Conservation (phyloP, 768 basidiomycete species). For the Mycena galericulata region DNA sequence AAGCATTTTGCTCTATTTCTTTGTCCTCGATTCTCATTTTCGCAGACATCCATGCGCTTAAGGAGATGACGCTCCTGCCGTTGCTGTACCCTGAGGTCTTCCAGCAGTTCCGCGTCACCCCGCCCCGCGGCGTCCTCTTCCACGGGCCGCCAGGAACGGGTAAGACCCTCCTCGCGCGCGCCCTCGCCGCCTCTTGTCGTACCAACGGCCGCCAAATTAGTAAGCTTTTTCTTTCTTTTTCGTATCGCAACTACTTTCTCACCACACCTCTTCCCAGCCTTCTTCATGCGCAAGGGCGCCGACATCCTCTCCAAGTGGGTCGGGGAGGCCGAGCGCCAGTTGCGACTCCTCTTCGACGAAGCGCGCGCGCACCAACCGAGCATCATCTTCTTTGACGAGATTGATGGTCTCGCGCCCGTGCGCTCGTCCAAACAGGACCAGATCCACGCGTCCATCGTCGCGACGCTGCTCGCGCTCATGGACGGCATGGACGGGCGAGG, state of each 20-base stretch:
- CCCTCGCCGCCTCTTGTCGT: constrained; percentile 92
- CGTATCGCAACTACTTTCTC: neutral
- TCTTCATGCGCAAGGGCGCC: constrained; percentile 99
- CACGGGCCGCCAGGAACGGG: constrained; percentile 99
- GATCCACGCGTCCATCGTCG: constrained; percentile 98
- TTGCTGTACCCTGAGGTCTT: constrained; percentile 97
- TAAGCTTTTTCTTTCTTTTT: constrained; percentile 51
- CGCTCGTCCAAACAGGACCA: constrained; percentile 99
- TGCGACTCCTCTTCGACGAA: constrained; percentile 95
- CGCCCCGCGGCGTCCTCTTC: constrained; percentile 96
- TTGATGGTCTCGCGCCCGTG: constrained; percentile 97
- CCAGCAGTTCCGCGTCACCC: constrained; percentile 92
- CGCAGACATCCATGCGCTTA: constrained; percentile 94
- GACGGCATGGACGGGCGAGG: constrained; percentile 99
- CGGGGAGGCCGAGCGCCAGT: constrained; percentile 96
- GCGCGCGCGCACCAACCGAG: constrained; percentile 92
- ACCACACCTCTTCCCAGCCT: constrained; percentile 65
- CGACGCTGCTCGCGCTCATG: constrained; percentile 96
- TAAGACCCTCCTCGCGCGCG: constrained; percentile 93
- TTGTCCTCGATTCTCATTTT: constrained; percentile 15
- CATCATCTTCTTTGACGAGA: constrained; percentile 99
- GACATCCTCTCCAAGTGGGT: constrained; percentile 99
- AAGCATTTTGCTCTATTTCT: constrained; percentile 43
- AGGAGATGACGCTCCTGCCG: constrained; percentile 99
- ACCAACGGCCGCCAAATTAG: constrained; percentile 90